Evolutionary conservation across 2,329 filamentous ascomycete species (phyloP), one percentile per base, ranked within the genome.

Genomic region (Epichloe elymi): DNA sequence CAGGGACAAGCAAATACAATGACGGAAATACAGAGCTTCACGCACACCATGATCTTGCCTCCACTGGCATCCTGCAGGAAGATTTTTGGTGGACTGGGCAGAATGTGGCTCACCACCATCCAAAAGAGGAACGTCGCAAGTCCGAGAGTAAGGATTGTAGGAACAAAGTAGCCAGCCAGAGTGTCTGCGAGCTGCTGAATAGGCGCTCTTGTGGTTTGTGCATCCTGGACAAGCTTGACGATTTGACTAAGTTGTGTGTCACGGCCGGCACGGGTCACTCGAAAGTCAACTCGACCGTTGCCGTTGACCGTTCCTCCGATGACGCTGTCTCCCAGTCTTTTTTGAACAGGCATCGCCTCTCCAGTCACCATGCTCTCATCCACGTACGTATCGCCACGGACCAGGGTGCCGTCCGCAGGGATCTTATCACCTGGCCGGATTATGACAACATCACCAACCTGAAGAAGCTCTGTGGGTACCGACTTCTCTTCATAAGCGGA

Each of bases 351-450:
- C 78, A 96, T 91, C 3, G 93, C 86, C 70, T 98, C 93, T 57
- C 93, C 93, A 5, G 93, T 98, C 46, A 98, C 90, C 91, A 97
- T 97, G 63, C 89, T 95, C 70, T 98, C 93, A 58, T 98, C 89
- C 20, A 96, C 80, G 61, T 94, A 95, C 37, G 88, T 95, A 67
- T 96, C 88, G 35, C 93, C 93, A 49, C 86, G 82, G 51, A 88
- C 88, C 49, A 98, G 79, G 8, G 81, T 76, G 46, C 93, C 93
- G 64, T 98, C 93, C 1, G 91, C 91, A 2, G 93, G 91, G 52
- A 98, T 88, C 71, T 97, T 97, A 70, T 97, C 93, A 50, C 93
- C 93, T 6, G 93, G 93, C 51, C 88, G 85, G 51, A 98, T 78
- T 55, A 97, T 82, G 53, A 97, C 90, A 57, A 98, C 80, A 64